Base-by-base conservation (phyloP, 148 eudicot genomes). In the Cornus suecica region DNA sequence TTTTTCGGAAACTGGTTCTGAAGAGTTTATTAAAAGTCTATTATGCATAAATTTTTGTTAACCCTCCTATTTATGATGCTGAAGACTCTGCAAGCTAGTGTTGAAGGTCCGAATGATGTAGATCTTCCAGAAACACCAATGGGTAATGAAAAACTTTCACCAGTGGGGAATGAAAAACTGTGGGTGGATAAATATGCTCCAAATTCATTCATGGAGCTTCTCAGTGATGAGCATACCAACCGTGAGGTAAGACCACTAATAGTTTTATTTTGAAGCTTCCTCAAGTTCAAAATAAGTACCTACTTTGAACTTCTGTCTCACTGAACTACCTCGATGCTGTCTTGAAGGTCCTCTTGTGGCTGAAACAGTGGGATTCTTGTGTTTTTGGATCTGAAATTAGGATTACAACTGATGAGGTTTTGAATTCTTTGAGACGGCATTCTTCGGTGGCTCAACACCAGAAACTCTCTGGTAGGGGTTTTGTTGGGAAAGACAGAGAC, bases 111-210 rank as follows among this genome's bases (percentile, higher is more conserved):
- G 56, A 71, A 54, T 72, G 81, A 75, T 31, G 56, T 73, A 70
- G 62, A 61, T 54, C 68, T 79, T 74, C 77, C 84, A 65, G 85
- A 85, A 81, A 78, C 84, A 71, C 82, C 91, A 52, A 86, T 82
- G 68, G 76, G 76, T 60, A 87, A 76, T 74, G 94, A 91, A 72
- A 77, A 83, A 72, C 99, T 95, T n/a, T n/a, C n/a, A n/a, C 82
- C 91, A 52, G 87, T 82, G 68, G 76, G 76, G 64, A 87, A 76
- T 74, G 94, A 91, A 72, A 77, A 83, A 72, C 99, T 95, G 82
- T 94, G 99, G 99, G 99, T 94, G 52, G 91, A 94, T 77, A 94
- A 92, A 80, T 95, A 95, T 86, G 84, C 97, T 83, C 97, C 99
- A 67, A 90, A 82, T 83, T 89, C 97, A 64, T 95, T 95, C 80